A percentile compares a stretch with the other conserved stretches of the same genome.
Evolutionary conservation across 2,329 filamentous ascomycete species (phyloP).

Genomic region (Aspergillus phoenicis): DNA sequence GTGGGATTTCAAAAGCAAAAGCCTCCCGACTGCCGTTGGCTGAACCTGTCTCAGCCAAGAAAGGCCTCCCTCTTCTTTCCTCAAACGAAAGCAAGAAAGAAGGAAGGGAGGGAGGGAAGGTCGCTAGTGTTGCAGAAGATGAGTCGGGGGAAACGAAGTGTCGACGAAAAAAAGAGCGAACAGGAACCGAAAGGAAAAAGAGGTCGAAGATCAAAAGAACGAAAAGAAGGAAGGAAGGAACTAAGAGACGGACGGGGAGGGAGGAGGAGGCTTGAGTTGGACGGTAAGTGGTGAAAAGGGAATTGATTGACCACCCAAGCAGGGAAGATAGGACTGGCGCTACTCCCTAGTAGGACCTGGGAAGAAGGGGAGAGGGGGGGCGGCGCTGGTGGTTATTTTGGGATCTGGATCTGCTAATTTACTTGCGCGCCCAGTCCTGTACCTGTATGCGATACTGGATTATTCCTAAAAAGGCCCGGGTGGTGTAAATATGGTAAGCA

Average conservation of each 20-base stretch:
- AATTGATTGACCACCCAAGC: slow-evolving; percentile 28
- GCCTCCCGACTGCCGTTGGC: slow-evolving; percentile 14
- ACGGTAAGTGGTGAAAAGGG: slow-evolving; percentile 30
- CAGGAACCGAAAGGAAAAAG: slow-evolving; percentile 24
- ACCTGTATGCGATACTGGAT: slow-evolving; percentile 16
- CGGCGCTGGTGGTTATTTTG: slow-evolving; percentile 33
- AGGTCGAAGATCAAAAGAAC: slow-evolving; percentile 15
- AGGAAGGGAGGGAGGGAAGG: slow-evolving; percentile 24
- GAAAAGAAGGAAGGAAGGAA: slow-evolving; percentile 27
- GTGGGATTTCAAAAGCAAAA: not conserved
- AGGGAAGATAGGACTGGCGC: slow-evolving; percentile 29
- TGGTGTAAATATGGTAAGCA: slow-evolving; percentile 8
- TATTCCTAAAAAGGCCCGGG: slow-evolving; percentile 6
- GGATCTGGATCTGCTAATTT: slow-evolving; percentile 27
- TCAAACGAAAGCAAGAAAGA: slow-evolving; percentile 32
- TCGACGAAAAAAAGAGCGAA: slow-evolving; percentile 25
- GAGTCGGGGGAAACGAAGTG: slow-evolving; percentile 9
- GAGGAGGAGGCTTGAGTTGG: slow-evolving; percentile 29
- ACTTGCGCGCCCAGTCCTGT: slow-evolving; percentile 10
- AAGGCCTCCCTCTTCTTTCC: slow-evolving; percentile 30
- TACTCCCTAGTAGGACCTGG: slow-evolving; percentile 16
- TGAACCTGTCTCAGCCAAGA: slow-evolving; percentile 19
- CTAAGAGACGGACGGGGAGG: slow-evolving; percentile 34
- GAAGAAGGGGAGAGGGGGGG: slow-evolving; percentile 10
- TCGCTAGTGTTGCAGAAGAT: slow-evolving; percentile 11